Conservation (phyloP, 345 rosid genomes). For the Aquilaria malaccensis region DNA sequence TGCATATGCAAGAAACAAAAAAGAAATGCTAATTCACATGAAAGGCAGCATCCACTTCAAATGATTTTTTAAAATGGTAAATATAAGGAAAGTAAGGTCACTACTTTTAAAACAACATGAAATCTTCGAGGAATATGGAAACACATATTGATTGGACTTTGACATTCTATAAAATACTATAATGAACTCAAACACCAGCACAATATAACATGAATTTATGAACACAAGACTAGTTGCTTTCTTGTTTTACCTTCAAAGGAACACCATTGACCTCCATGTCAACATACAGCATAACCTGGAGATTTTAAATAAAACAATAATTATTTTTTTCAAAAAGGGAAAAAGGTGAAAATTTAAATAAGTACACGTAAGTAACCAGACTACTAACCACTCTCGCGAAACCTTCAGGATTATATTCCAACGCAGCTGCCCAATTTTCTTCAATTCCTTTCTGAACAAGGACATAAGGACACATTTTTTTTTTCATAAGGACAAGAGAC, state of each 20-base stretch:
- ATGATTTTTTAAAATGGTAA: too few relatives aligned
- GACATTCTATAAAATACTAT: too few relatives aligned
- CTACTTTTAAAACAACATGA: too few relatives aligned
- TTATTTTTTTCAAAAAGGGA: background rate
- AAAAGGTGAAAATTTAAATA: conserved; percentile 3
- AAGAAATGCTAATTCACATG: too few relatives aligned
- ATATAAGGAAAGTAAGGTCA: too few relatives aligned
- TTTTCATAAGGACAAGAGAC: conserved; percentile 4
- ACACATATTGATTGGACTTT: too few relatives aligned
- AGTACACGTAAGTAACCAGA: conserved; percentile 13
- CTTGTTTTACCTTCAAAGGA: conserved; percentile 73
- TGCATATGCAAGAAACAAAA: too few relatives aligned
- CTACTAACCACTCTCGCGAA: conserved; percentile 96
- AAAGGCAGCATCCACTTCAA: too few relatives aligned
- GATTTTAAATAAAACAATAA: conserved; percentile 13
- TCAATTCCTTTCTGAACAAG: conserved; percentile 90
- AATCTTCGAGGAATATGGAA: too few relatives aligned
- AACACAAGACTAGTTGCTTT: background rate
- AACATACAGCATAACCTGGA: conserved; percentile 90
- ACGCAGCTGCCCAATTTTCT: conserved; percentile 99
- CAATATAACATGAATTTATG: background rate
- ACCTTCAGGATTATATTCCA: conserved; percentile 95
- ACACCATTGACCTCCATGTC: conserved; percentile 98
- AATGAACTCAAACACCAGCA: too few relatives aligned
- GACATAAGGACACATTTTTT: background rate